These are phyloP conservation scores for Pseudogymnoascus sp. DNA, from an alignment of 2,329 filamentous ascomycete genomes.

Conservation along the genomic window DNA sequence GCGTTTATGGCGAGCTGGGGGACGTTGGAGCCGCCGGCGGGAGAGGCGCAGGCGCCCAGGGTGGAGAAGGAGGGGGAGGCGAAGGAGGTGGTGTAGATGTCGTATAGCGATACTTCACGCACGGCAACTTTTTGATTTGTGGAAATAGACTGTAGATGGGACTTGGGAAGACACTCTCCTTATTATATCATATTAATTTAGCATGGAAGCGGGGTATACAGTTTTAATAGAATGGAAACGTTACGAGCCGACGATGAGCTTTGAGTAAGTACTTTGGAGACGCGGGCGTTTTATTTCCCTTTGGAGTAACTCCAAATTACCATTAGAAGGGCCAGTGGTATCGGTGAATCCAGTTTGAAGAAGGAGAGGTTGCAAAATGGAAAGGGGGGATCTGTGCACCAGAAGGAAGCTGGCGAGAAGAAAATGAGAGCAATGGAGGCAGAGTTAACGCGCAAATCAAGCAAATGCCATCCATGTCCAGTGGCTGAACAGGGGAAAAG, in stretches of 20 bases:
- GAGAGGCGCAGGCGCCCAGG: not conserved
- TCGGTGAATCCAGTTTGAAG: not conserved
- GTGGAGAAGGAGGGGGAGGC: too few relatives aligned
- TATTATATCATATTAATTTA: not conserved
- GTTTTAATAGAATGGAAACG: not conserved
- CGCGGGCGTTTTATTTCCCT: too few relatives aligned
- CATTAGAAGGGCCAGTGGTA: too few relatives aligned
- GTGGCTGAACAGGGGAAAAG: not conserved
- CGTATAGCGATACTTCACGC: too few relatives aligned
- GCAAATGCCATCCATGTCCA: not conserved
- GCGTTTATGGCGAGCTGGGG: not conserved
- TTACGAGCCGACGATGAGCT: too few relatives aligned
- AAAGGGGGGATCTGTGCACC: too few relatives aligned
- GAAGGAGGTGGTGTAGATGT: too few relatives aligned
- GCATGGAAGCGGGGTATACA: not conserved
- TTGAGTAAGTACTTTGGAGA: too few relatives aligned
- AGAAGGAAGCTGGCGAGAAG: not conserved
- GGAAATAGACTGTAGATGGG: too few relatives aligned
- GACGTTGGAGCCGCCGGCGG: not conserved
- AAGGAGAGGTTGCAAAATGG: not conserved
- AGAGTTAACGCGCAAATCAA: not conserved
- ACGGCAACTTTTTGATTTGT: too few relatives aligned
- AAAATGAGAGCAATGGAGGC: not conserved
- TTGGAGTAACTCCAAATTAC: too few relatives aligned
- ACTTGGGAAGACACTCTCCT: not conserved